Base-by-base conservation (phyloP, 768 basidiomycete species). In the Daedaleopsis nitida region DNA sequence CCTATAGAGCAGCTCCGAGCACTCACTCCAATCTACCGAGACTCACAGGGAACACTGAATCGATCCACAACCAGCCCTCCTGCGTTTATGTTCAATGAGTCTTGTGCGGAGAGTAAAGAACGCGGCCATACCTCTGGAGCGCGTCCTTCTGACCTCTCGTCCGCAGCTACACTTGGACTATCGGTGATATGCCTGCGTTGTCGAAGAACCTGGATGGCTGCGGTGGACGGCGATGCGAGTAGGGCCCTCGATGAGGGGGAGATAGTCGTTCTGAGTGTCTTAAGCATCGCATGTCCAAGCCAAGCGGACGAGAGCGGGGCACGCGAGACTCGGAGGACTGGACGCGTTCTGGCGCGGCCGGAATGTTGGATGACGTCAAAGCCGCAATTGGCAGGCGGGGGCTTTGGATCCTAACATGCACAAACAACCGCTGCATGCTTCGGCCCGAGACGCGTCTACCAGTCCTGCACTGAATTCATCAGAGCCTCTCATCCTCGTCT, bases 1-100 rank as follows among this genome's bases (percentile, higher is more conserved):
- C 16, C 1, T 4, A n/a, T 44, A 39, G 43, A 12, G 44, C 0
- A 44, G 55, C 10, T 52, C 54, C n/a, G 42, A 39, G 32, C 39
- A 32, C 57, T 45, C 69, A 92, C 89, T 94, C 92, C 86, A 88
- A 89, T 59, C 78, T 71, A 8, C 82, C 89, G 27, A 91, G 72
- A 60, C 84, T 82, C 35, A 91, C 80, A 0, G 92, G 92, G 71
- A 92, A 92, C 37, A 94, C 82, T 1, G 88, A 89, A 67, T 91
- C 88, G 48, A 92, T 76, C 69, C 86, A 94, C 27, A 93, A 72
- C 81, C 86, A 88, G 2, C 76, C 85, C 56, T 86, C 78, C 64
- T 68, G 37, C 19, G n/a, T 10, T 3, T 1, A 11, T 57, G 9
- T 49, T 24, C 9, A 42, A 1, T 6, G 9, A 44, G 2, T 17